phyloP scores from a whole-genome alignment of 1,139 yeast species.

The Taphrina wiesneri region DNA sequence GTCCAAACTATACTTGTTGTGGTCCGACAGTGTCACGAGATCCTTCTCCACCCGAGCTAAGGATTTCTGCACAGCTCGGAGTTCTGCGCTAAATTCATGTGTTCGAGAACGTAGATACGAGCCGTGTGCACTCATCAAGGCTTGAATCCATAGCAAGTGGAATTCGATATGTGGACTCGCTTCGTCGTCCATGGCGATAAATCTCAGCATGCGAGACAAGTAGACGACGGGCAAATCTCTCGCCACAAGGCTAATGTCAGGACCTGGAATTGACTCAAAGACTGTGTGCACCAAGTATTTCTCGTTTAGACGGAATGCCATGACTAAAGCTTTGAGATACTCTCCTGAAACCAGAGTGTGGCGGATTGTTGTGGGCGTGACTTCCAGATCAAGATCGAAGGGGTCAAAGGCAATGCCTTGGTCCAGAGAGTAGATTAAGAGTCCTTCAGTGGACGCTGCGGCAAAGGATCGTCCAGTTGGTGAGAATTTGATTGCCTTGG shows the following conservation, averaged over 20 bases:
- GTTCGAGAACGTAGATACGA: slow-evolving; percentile 64
- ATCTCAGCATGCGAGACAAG: slow-evolving; percentile 64
- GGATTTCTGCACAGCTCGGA: slow-evolving; percentile 61
- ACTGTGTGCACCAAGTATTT: slow-evolving; percentile 67
- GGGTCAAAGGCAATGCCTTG: slow-evolving; percentile 82
- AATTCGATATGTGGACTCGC: slow-evolving; percentile 87
- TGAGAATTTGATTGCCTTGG: slow-evolving; percentile 73
- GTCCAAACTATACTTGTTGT: slow-evolving; percentile 58
- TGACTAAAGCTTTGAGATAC: slow-evolving; percentile 76
- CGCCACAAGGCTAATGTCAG: slow-evolving; percentile 67
- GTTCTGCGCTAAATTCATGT: slow-evolving; percentile 63
- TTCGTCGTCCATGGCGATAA: slow-evolving; percentile 68
- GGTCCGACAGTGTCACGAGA: slow-evolving; percentile 57
- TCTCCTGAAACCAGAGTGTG: slow-evolving; percentile 49
- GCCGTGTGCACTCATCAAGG: slow-evolving; percentile 72
- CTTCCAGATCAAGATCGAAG: slow-evolving; percentile 87
- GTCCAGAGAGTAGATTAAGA: slow-evolving; percentile 78
- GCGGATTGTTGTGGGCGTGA: slow-evolving; percentile 75
- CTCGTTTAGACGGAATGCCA: slow-evolving; percentile 94
- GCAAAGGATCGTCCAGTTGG: slow-evolving; percentile 92
- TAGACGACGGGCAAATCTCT: slow-evolving; percentile 74
- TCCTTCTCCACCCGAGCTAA: slow-evolving; percentile 75
- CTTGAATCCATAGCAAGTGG: slow-evolving; percentile 76
- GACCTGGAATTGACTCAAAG: slow-evolving; percentile 73
- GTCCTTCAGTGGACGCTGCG: slow-evolving; percentile 94